phyloP scores from a whole-genome alignment of 306 rosid species.

The Vigna mungo region DNA sequence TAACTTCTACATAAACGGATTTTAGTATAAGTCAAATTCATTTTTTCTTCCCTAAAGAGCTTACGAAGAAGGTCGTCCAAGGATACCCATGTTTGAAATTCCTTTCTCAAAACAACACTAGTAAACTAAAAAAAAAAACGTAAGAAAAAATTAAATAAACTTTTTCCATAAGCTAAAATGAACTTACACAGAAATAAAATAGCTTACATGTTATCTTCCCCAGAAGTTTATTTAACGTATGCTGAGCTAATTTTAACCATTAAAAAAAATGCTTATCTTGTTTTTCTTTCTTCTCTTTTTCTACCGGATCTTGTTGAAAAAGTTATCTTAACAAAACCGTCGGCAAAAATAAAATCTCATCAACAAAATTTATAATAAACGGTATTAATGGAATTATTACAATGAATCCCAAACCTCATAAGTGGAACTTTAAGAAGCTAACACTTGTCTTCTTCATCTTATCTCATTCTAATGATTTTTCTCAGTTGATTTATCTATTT shows the following conservation, averaged over 20 bases:
- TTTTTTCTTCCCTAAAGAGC: too few relatives aligned
- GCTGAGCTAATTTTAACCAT: background rate
- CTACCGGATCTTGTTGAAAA: background rate
- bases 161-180: background rate
- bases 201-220: background rate
- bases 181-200: background rate
- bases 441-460: slow-evolving; percentile 6
- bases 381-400: background rate
- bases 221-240: background rate
- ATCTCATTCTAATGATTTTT: background rate
- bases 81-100: too few relatives aligned
- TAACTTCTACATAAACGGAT: too few relatives aligned
- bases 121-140: background rate
- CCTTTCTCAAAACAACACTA: background rate
- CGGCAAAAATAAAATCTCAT: slow-evolving; percentile 4
- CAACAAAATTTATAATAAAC: background rate
- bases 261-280: background rate
- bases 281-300: background rate
- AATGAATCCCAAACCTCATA: background rate
- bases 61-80: too few relatives aligned
- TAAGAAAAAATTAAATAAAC: background rate
- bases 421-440: background rate
- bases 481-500: slow-evolving; percentile 8
- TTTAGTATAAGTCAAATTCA: too few relatives aligned
- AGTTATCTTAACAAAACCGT: background rate